Conservation (phyloP, 2,329 filamentous ascomycete genomes). For the Penicillium sp. region DNA sequence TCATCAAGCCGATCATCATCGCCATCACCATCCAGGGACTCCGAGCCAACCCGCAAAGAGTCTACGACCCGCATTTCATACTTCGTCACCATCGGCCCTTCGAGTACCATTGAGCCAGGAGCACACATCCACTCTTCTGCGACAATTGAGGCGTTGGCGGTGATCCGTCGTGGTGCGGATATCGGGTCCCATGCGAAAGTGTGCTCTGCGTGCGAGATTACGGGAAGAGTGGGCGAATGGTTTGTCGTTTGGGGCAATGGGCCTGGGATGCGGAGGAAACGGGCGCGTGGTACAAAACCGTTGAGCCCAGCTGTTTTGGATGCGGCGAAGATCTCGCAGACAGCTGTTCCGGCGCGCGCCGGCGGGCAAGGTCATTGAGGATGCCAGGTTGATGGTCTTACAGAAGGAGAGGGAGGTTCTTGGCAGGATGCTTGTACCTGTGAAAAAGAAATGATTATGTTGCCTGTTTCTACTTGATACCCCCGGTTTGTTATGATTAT, state of each 20-base stretch:
- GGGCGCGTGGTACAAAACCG: conserved; percentile 37
- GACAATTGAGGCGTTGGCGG: conserved; percentile 49
- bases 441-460: conserved; percentile 30
- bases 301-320: conserved; percentile 18
- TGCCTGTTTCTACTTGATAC: neutral
- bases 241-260: conserved; percentile 71
- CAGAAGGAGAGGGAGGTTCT: conserved; percentile 69
- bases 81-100: conserved; percentile 42
- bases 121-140: conserved; percentile 42
- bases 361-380: conserved; percentile 63
- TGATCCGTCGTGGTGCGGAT: conserved; percentile 34
- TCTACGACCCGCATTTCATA: conserved; percentile 37
- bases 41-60: conserved; percentile 10
- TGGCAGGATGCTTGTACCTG: conserved; percentile 60
- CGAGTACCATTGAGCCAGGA: conserved; percentile 39
- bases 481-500: neutral
- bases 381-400: conserved; percentile 65
- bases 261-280: conserved; percentile 39
- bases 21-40: conserved; percentile 1
- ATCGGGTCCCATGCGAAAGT: conserved; percentile 66
- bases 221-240: conserved; percentile 64
- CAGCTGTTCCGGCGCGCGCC: conserved; percentile 21
- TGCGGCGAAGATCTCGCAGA: conserved; percentile 20
- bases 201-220: conserved; percentile 63
- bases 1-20: conserved; percentile 13